phyloP scores from a whole-genome alignment of 2,329 filamentous ascomycete genomes.

The Paraphaeosphaeria minitans region DNA sequence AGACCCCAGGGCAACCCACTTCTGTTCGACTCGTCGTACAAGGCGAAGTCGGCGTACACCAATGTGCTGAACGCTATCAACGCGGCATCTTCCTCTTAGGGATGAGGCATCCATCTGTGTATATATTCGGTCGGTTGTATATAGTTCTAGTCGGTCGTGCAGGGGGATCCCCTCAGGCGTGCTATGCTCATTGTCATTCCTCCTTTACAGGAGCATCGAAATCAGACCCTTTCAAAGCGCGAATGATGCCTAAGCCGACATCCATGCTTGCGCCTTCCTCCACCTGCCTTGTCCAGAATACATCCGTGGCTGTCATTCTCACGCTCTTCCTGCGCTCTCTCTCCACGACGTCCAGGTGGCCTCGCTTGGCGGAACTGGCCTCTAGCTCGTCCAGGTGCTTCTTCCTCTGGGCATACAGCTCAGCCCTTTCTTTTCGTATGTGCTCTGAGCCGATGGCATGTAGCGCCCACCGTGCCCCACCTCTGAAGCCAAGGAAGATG shows the following conservation, averaged over 20 bases:
- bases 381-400: slow-evolving; percentile 36
- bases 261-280: slow-evolving; percentile 32
- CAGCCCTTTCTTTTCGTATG: slow-evolving; percentile 31
- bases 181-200: not conserved
- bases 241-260: slow-evolving; percentile 33
- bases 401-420: slow-evolving; percentile 36
- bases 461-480: slow-evolving; percentile 32
- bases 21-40: slow-evolving; percentile 52
- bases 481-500: slow-evolving; percentile 39
- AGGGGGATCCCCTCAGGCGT: not conserved
- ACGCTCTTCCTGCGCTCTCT: slow-evolving; percentile 39
- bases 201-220: not conserved
- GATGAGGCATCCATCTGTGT: not conserved
- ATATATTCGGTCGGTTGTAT: slow-evolving; percentile 2
- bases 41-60: slow-evolving; percentile 51
- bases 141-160: not conserved
- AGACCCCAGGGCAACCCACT: slow-evolving; percentile 49
- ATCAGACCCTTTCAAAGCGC: slow-evolving; percentile 23
- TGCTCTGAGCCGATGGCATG: slow-evolving; percentile 37
- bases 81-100: not conserved
- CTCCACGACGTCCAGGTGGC: slow-evolving; percentile 27
- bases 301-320: slow-evolving; percentile 35
- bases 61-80: slow-evolving; percentile 35
- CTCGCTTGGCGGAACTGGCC: slow-evolving; percentile 20
- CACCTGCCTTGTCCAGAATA: slow-evolving; percentile 39